Evolutionary conservation across 768 basidiomycete genomes (phyloP).

Genomic region (Hysterangium stoloniferum): DNA sequence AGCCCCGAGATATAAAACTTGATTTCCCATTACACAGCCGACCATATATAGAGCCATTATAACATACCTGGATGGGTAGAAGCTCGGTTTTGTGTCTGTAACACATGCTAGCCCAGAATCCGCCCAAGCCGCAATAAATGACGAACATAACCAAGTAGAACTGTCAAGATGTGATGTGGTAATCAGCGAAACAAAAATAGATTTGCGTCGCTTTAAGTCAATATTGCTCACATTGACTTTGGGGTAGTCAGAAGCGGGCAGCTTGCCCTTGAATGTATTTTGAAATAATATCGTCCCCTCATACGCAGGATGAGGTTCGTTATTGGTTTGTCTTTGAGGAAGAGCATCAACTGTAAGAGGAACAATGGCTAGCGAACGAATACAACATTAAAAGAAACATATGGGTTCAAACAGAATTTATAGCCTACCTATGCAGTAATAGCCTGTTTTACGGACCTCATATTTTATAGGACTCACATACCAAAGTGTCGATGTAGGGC

Average conservation of each 20-base stretch:
- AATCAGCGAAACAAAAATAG: conserved; percentile 7
- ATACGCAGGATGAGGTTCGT: conserved; percentile 70
- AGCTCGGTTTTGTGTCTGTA: conserved; percentile 75
- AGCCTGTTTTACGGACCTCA: conserved; percentile 77
- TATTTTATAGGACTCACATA: conserved; percentile 78
- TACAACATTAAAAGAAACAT: conserved; percentile 4
- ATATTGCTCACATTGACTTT: conserved; percentile 75
- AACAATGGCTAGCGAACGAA: conserved; percentile 53
- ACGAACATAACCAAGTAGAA: conserved; percentile 85
- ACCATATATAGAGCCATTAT: neutral
- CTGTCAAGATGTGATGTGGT: conserved; percentile 30
- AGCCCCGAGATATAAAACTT: conserved; percentile 91
- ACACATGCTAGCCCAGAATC: conserved; percentile 78
- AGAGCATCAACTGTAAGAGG: conserved; percentile 73
- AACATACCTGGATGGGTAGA: conserved; percentile 74
- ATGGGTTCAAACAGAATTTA: neutral
- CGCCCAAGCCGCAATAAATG: conserved; percentile 61
- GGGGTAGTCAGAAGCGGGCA: conserved; percentile 92
- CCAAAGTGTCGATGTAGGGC: conserved; percentile 39
- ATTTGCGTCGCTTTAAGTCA: no score
- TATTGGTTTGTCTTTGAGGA: conserved; percentile 32
- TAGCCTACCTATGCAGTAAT: conserved; percentile 86
- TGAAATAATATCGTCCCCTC: conserved; percentile 74
- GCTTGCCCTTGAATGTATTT: conserved; percentile 81
- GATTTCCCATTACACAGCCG: neutral